Evolutionary conservation across 441 rosid genomes (phyloP).

Genomic region (Eutrema salsugineum): DNA sequence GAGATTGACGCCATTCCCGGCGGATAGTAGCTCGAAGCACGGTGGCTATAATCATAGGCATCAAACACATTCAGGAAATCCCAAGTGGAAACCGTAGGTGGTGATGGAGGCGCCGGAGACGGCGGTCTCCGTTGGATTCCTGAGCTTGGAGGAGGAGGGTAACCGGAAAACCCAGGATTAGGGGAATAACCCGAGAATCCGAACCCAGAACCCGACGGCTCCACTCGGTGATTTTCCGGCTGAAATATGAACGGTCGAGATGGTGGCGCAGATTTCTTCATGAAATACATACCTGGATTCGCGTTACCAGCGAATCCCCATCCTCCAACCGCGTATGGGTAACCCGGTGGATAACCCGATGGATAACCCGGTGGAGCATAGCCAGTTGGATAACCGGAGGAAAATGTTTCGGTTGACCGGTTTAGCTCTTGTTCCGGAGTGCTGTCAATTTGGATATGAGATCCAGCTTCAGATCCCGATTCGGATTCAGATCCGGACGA

Average conservation of each 20-base stretch:
- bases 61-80: slow-evolving; percentile 77
- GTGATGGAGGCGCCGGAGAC: slow-evolving; percentile 62
- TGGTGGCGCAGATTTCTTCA: slow-evolving; percentile 66
- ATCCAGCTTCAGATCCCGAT: slow-evolving; percentile 33
- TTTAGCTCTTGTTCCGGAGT: slow-evolving; percentile 30
- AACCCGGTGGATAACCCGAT: slow-evolving; percentile 14
- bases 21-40: slow-evolving; percentile 35
- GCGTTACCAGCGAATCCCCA: slow-evolving; percentile 32
- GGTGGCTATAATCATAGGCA: slow-evolving; percentile 37
- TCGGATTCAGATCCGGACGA: slow-evolving; percentile 55
- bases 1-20: slow-evolving; percentile 49
- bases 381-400: slow-evolving; percentile 2
- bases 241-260: slow-evolving; percentile 65
- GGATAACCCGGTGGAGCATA: slow-evolving; percentile 22
- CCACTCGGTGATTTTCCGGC: slow-evolving; percentile 43
- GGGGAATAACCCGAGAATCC: slow-evolving; percentile 17
- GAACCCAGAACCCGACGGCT: slow-evolving; percentile 32
- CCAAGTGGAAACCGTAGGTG: slow-evolving; percentile 73
- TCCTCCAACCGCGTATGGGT: slow-evolving; percentile 31
- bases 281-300: slow-evolving; percentile 47
- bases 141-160: slow-evolving; percentile 37
- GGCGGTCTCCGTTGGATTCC: slow-evolving; percentile 11
- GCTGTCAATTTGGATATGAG: slow-evolving; percentile 43
- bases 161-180: slow-evolving; percentile 35
- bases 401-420: slow-evolving; percentile 3